Conservation (phyloP, 2,329 filamentous ascomycete genomes). For the Rhytidhysteron rufulum region DNA sequence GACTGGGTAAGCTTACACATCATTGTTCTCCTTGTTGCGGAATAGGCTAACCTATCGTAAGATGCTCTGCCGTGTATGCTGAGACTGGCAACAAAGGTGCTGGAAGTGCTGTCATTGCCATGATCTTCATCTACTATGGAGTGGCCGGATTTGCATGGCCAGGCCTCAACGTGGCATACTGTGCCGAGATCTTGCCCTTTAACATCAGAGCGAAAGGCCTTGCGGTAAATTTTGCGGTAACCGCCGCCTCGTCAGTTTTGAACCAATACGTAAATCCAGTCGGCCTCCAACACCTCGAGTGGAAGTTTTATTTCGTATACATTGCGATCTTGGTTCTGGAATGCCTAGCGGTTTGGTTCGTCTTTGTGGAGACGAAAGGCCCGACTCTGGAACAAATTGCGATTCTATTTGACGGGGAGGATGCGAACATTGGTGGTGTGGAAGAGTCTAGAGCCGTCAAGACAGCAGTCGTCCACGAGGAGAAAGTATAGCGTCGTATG, state of each 20-base stretch:
- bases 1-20: slow-evolving; percentile 36
- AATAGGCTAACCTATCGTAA: too few relatives aligned
- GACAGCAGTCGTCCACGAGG: too few relatives aligned
- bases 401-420: slow-evolving; percentile 14
- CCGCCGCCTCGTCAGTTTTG: slow-evolving; percentile 44
- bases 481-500: too few relatives aligned
- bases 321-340: slow-evolving; percentile 29
- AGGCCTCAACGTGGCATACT: slow-evolving; percentile 42
- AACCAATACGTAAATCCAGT: slow-evolving; percentile 43
- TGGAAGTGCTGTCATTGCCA: slow-evolving; percentile 27
- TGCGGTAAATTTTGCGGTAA: slow-evolving; percentile 44
- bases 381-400: slow-evolving; percentile 23
- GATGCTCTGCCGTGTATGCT: slow-evolving; percentile 13
- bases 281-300: slow-evolving; percentile 34
- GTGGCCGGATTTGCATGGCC: slow-evolving; percentile 14
- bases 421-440: background rate
- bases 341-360: slow-evolving; percentile 26
- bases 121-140: slow-evolving; percentile 14
- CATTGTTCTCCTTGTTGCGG: too few relatives aligned
- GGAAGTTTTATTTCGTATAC: slow-evolving; percentile 46
- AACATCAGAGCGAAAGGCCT: slow-evolving; percentile 44
- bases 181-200: slow-evolving; percentile 46
- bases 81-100: slow-evolving; percentile 17
- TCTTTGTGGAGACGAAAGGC: slow-evolving; percentile 22
- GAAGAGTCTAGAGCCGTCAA: too few relatives aligned